phyloP scores from a whole-genome alignment of 2,329 filamentous ascomycete species.

The Xylariaceae sp. region DNA sequence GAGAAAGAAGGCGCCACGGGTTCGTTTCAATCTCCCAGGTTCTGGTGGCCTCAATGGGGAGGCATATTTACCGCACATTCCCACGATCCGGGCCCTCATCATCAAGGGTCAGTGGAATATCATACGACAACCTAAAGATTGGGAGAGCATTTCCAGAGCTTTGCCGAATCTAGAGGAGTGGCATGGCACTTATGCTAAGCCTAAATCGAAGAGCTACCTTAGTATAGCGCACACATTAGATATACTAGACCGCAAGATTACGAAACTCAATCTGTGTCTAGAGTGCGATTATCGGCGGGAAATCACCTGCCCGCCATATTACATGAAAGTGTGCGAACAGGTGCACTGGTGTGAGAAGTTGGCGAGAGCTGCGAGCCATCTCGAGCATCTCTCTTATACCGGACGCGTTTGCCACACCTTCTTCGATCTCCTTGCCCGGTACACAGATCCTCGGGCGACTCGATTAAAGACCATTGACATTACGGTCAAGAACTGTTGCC shows the following conservation, averaged over 20 bases:
- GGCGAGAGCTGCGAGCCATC: conserved; percentile 54
- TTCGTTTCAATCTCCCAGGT: conserved; percentile 48
- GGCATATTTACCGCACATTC: conserved; percentile 43
- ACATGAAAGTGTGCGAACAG: conserved; percentile 54
- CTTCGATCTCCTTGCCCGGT: conserved; percentile 55
- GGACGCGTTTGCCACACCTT: conserved; percentile 67
- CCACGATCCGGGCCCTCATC: conserved; percentile 61
- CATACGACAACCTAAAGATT: conserved; percentile 61
- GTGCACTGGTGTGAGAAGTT: conserved; percentile 64
- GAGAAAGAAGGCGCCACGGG: conserved; percentile 68
- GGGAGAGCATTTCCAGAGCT: conserved; percentile 56
- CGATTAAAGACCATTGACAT: conserved; percentile 64
- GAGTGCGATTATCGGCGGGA: conserved; percentile 70
- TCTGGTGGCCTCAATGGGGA: conserved; percentile 26
- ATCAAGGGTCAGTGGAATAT: conserved; percentile 76
- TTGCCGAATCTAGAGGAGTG: conserved; percentile 62
- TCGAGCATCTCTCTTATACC: conserved; percentile 68
- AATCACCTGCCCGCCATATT: conserved; percentile 55
- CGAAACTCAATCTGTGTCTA: conserved; percentile 62
- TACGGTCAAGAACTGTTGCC: conserved; percentile 71
- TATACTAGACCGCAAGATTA: conserved; percentile 53
- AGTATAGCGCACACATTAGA: conserved; percentile 63
- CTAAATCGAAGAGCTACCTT: conserved; percentile 69
- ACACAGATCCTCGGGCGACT: conserved; percentile 45
- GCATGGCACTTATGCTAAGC: conserved; percentile 64